Percentiles rank a stretch among this genome's conserved stretches.
Conservation (phyloP, 257 asterid genomes). For the Solanum clarkiae region DNA sequence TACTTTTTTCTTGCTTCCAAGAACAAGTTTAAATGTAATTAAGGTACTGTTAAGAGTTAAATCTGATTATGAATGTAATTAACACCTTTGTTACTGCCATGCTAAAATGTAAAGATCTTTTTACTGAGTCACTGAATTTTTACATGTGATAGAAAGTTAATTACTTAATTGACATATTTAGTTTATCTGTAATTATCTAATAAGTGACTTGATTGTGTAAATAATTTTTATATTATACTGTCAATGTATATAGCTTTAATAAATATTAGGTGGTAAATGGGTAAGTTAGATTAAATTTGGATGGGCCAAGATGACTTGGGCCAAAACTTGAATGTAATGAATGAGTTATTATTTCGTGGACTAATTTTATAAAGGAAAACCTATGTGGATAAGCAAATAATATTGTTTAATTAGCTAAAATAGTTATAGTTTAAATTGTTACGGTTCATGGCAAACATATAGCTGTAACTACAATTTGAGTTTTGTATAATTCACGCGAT, state of each 20-base stretch:
- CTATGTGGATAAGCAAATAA: too few relatives aligned
- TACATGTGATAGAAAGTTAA: neutral
- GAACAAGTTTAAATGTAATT: neutral
- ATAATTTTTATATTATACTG: neutral
- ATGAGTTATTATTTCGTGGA: too few relatives aligned
- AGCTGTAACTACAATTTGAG: too few relatives aligned
- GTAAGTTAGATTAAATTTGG: neutral
- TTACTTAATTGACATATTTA: neutral
- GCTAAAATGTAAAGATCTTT: neutral
- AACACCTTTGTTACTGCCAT: neutral
- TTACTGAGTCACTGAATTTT: neutral
- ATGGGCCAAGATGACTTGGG: neutral
- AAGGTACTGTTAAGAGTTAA: neutral
- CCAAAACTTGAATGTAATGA: too few relatives aligned
- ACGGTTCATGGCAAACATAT: too few relatives aligned
- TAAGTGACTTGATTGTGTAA: neutral
- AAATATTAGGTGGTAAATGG: neutral
- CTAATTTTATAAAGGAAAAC: too few relatives aligned
- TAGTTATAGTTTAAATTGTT: too few relatives aligned
- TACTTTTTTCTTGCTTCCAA: neutral
- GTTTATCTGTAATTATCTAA: neutral
- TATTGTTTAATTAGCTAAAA: too few relatives aligned
- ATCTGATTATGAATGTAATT: neutral
- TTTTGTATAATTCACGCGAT: too few relatives aligned
- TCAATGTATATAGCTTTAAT: neutral